Evolutionary conservation across 2,329 filamentous ascomycete species (phyloP), one percentile per base, ranked within the genome.

Genomic region (Cercospora berteroae): DNA sequence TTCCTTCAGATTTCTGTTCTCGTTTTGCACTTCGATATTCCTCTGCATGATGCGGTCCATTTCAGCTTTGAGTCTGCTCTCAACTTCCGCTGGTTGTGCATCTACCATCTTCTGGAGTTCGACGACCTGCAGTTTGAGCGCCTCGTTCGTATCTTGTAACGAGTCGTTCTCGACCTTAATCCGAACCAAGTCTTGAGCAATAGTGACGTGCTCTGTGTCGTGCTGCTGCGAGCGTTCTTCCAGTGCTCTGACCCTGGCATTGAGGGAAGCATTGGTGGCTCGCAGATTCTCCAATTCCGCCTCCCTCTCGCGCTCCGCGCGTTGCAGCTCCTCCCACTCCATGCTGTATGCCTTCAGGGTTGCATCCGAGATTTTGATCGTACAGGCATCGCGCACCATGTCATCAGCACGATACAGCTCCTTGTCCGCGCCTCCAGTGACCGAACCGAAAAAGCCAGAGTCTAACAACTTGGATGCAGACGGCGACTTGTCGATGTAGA

Each of bases 371-470:
- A 99, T 88, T 75, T 92, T 91, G 61, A 98, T 86, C 36, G 91
- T 90, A 76, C 94, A 97, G 0, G 95, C 95, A 79, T 99, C 95
- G 68, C 91, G 90, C 13, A 99, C 92, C 68, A 99, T 88, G 74
- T 95, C 89, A 78, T 99, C 95, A 16, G 95, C 95, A 60, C 94
- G 89, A 78, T 99, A 99, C 6, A 99, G 88, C 77, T 97, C 95
- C 80, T 97, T 97, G 77, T 99, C 95, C 12, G 93, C 86, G 72
- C 89, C 91, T n/a, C 89, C 89, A 36, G 92, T 93, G 25, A 93
- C 94, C 77, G 90, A 94, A 68, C 95, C 95, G 76, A 99, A 99
- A 84, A 99, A 99, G 13, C 95, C 95, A 52, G 93, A 96, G 79
- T 99, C 95, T 0, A 98, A 87, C 58, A 99, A 90, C 16, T 93